Conservation (phyloP, 345 rosid species). For the Heritiera littoralis region DNA sequence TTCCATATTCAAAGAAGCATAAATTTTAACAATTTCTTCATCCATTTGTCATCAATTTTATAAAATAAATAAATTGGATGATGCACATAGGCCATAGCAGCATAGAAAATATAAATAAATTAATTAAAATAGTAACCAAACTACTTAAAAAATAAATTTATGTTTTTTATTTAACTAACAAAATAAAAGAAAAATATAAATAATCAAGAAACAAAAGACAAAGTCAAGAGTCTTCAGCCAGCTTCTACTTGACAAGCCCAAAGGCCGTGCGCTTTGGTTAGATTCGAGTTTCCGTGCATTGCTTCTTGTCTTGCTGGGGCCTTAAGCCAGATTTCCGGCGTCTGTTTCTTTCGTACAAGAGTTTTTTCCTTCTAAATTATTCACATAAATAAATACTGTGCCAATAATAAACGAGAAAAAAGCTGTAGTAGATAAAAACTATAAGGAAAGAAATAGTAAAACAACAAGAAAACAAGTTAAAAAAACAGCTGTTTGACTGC, state of each 20-base stretch:
- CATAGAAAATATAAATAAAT: neutral
- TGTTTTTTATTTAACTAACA: neutral
- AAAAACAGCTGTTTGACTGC: neutral
- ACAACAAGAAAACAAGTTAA: neutral
- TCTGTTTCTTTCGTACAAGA: neutral
- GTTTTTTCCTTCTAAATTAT: neutral
- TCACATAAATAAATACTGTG: neutral
- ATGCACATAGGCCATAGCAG: neutral
- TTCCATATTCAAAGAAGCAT: too few relatives aligned
- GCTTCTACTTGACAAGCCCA: conserved; percentile 10
- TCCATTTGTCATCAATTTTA: neutral
- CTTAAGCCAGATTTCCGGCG: neutral
- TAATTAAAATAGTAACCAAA: neutral
- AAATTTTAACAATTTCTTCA: too few relatives aligned
- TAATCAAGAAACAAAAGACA: neutral
- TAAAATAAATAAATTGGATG: neutral
- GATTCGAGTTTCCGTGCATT: neutral
- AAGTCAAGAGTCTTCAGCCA: neutral
- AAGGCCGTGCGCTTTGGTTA: neutral
- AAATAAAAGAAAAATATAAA: neutral
- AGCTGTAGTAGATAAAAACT: neutral
- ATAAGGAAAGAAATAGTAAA: neutral
- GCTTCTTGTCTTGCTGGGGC: neutral
- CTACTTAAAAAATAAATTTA: neutral
- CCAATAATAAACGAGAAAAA: neutral